These are phyloP conservation scores for Guadua angustifolia DNA, from an alignment of 176 grass and related monocot species.

Conservation along the genomic window DNA sequence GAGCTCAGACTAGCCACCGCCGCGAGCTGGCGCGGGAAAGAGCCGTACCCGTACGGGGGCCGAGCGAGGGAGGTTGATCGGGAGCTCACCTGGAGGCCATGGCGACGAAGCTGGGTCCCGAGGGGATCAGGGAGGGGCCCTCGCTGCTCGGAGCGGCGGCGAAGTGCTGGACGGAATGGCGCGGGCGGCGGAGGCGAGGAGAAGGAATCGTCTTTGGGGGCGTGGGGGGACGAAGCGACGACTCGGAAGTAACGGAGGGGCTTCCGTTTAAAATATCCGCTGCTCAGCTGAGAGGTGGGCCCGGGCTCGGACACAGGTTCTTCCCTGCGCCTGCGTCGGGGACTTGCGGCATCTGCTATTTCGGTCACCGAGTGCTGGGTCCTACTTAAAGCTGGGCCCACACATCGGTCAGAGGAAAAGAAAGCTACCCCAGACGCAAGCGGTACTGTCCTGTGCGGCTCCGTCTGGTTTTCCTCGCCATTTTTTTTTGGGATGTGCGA, in stretches of 20 bases:
- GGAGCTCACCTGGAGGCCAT: slow-evolving; percentile 37
- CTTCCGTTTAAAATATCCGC: too few species aligned
- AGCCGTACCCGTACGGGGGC: neutral
- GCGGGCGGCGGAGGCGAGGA: neutral
- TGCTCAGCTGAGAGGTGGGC: too few species aligned
- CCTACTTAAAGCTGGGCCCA: too few species aligned
- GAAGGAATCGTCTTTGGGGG: too few species aligned
- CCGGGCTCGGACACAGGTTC: neutral
- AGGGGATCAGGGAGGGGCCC: neutral
- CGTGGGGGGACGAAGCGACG: neutral
- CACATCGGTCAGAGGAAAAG: too few species aligned
- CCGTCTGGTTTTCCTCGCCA: too few species aligned
- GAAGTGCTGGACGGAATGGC: neutral
- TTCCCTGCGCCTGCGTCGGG: too few species aligned
- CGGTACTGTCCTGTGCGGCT: too few species aligned
- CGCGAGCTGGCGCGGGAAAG: neutral
- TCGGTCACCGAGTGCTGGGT: too few species aligned
- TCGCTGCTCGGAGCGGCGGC: neutral
- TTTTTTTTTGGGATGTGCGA: too few species aligned
- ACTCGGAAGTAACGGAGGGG: neutral
- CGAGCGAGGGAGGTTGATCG: neutral
- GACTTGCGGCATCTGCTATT: too few species aligned
- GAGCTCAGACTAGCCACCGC: neutral
- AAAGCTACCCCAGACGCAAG: too few species aligned
- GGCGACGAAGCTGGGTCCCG: neutral